Base-by-base conservation (phyloP, 805 yeast species). In the Myxozyma lipomycoides region DNA sequence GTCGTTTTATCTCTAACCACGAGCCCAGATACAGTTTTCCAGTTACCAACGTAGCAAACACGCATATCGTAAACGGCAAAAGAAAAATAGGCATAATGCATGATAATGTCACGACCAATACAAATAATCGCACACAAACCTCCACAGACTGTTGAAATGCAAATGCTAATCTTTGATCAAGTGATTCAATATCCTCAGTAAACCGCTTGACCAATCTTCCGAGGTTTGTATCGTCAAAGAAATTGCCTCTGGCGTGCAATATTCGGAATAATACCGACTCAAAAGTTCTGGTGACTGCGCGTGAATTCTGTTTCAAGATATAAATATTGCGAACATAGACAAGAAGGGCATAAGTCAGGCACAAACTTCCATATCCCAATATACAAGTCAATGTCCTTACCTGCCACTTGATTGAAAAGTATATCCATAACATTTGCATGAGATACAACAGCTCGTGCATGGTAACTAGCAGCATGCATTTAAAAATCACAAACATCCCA, bases 201-300 rank as follows among this genome's bases (percentile, higher is more conserved):
- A 93, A 91, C 64, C 98, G 78, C 70, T 91, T 93, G 88, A 91
- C 87, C 49, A 91, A 86, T 67, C 98, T 83, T 30, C 98, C 98
- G 60, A 85, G 78, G 6, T 98, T 98, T 2, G 98, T 91, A 19
- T 93, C 77, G 66, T 93, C 98, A 68, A 90, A 91, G 70, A 93
- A 93, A 62, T 96, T 78, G 59, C 88, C 73, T 56, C 77, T 84
- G 2, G 97, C 95, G 55, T 83, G 78, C 64, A 90, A 67, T 32
- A 89, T 82, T 17, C 38, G 38, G 18, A 17, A 7, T 6, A 35
- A 21, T 6, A 35, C 38, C 19, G 38, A 12, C 19, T 35, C 38
- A 15, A 35, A 35, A 17, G 19, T 35, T 6, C 15, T 21, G 19
- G 15, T 7, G n/a, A 17, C 9, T 21, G 38, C 38, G n/a, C 38